Base-by-base conservation (phyloP, 2,329 filamentous ascomycete species). In the Hypoxylon sp. region DNA sequence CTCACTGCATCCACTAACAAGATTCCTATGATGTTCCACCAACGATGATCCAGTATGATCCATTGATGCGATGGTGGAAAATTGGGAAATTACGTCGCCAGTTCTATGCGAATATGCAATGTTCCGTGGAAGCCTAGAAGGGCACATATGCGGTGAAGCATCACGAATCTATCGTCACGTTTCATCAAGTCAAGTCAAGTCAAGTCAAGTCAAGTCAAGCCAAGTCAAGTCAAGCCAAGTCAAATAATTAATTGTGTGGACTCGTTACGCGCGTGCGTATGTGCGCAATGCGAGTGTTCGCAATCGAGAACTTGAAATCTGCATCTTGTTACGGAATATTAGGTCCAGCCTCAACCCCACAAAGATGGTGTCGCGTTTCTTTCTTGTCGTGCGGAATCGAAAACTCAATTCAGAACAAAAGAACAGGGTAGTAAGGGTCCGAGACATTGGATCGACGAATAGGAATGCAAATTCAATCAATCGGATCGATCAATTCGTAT, bases 401-500 rank as follows among this genome's bases (percentile, higher is more conserved):
- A 35, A 55, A 42, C 44, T 51, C 27, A 44, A 58, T 55, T 42
- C 35, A 35, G 43, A 41, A 48, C 41, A 49, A 32, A n/a, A 17
- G 12, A 35, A 37, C 37, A 48, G 26, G 43, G n/a, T n/a, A n/a
- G n/a, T n/a, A n/a, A n/a, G n/a, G n/a, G n/a, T n/a, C n/a, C n/a
- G n/a, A n/a, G 46, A 25, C 15, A 27, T 25, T 11, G 16, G 47
- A 51, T 51, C 45, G 35, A 30, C 36, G 29, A 20, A 5, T 9
- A 25, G 9, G 9, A 13, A 32, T 29, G 27, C 21, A 45, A n/a
- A 25, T 45, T 52, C 34, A 21, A 46, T 44, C 55, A 59, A 59
- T 59, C 48, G 46, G 52, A 56, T 55, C 36, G 37, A 29, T 21
- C 55, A 59, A 59, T 59, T 52, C 51, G 30, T 42, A 27, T 31